Conservation (phyloP, 768 basidiomycete species). For the Multifurca ochricompacta region DNA sequence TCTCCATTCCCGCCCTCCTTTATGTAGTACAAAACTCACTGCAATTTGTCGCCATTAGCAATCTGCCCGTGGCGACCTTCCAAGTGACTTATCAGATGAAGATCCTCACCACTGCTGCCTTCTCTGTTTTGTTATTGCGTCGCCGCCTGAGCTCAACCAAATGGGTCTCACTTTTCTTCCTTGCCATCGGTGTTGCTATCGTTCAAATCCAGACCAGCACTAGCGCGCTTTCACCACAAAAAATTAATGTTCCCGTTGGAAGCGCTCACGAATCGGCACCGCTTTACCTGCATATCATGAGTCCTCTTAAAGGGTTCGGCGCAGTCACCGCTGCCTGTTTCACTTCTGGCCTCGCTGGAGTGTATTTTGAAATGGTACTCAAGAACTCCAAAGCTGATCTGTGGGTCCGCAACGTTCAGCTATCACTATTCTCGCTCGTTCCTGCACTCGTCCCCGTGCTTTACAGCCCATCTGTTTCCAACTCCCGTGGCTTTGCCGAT, state of each 20-base stretch:
- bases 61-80: conserved; percentile 94
- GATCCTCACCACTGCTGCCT: conserved; percentile 92
- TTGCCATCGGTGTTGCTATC: conserved; percentile 89
- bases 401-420: conserved; percentile 87
- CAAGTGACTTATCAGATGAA: conserved; percentile 99
- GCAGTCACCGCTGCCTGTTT: conserved; percentile 83
- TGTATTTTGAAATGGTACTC: conserved; percentile 92
- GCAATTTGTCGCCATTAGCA: conserved; percentile 93
- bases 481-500: conserved; percentile 42
- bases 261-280: conserved; percentile 61
- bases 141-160: conserved; percentile 64
- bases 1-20: conserved; percentile 91
- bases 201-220: conserved; percentile 81
- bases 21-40: conserved; percentile 96
- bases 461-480: conserved; percentile 37
- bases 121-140: conserved; percentile 78
- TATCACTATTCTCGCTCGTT: conserved; percentile 82
- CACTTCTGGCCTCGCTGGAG: conserved; percentile 84
- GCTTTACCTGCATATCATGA: conserved; percentile 64
- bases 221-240: conserved; percentile 25
- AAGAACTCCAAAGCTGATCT: conserved; percentile 78
- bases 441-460: conserved; percentile 83
- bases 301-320: conserved; percentile 70
- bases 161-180: conserved; percentile 82
- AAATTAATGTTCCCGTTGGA: conserved; percentile 41